Base-by-base conservation (phyloP, 495 filamentous ascomycete genomes). In the Aspergillus cristatus region DNA sequence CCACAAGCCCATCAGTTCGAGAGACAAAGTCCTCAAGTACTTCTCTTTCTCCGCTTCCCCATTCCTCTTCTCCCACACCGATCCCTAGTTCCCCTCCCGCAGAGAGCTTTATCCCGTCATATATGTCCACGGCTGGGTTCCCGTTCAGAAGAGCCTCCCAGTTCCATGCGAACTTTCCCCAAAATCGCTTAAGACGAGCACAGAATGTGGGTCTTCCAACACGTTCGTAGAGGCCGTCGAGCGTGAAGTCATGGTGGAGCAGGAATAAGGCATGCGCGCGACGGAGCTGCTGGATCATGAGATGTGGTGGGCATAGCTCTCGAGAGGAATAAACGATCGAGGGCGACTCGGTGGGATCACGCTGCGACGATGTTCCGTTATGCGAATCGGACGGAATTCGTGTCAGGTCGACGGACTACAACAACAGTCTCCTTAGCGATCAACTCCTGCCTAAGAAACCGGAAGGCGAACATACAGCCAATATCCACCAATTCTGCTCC, bases 101-200 rank as follows among this genome's bases (percentile, higher is more conserved):
- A 12, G 91, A 86, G 30, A 97, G 75, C 58, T 95, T 95, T 43
- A 95, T 76, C 2, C 85, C 86, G 16, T 81, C 78, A 47, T 84
- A 85, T 3, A 93, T 72, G 40, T 79, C 79, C 3, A 80, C 75
- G 3, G 80, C 79, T 2, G 91, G 91, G 41, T 91, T 95, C 14
- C 89, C 91, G 51, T 86, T 81, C 26, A 97, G 66, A 30, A 96
- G 70, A 13, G 96, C 78, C 41, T 94, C 84, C 91, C 91, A 99
- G 7, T 72, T 80, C 48, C 76, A 75, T 3, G 84, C 65, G 57
- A 86, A 96, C 6, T 71, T 63, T 33, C 81, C 72, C 93, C 93
- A 99, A 53, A 84, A 96, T 12, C 79, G 76, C 28, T 83, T 72
- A 26, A 99, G 64, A 10, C 74, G 62, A 18, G 53, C 60, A 49